Base-by-base conservation (phyloP, 768 basidiomycete species). In the Mycena polygramma region DNA sequence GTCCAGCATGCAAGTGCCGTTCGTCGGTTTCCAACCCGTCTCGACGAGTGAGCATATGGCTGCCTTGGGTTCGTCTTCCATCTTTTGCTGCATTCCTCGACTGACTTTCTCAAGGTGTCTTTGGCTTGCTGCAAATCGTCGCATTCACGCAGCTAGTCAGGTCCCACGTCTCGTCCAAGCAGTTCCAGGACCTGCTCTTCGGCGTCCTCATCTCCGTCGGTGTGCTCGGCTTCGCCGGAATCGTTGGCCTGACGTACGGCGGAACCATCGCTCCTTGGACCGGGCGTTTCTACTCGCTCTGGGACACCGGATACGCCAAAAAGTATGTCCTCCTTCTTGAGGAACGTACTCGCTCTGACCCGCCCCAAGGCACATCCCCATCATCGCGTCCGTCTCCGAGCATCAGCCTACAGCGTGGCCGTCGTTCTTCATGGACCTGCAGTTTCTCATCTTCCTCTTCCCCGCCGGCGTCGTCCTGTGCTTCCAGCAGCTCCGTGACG, bases 371-470 rank as follows among this genome's bases (percentile, higher is more conserved):
- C 93, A 96, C 78, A 95, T 98, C 75, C 97, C 97, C 35, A 98
- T 98, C 83, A 99, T 99, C 75, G 98, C 98, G 13, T 98, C 97
- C 20, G 98, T 99, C 45, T 98, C 96, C 22, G 98, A 99, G 83
- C 98, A 99, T 83, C 98, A 99, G 79, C 98, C 98, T 20, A 99
- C 98, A 7, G 98, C 98, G 45, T 99, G 98, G 98, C 97, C 98
- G 13, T 93, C 98, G 2, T 99, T 99, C 88, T 99, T 97, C 86
- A 99, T 98, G 93, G 98, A 99, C 79, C 91, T 99, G 64, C 94
- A 98, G 76, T 93, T 98, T 88, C 91, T 99, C 78, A 93, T 99
- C 73, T 98, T 96, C 89, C 83, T 96, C 59, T 99, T 99, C 90
- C 98, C 98, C 4, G 97, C 96, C 20, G 98, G 98, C 73, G 95